Evolutionary conservation across 2,329 filamentous ascomycete species (phyloP).

Genomic region (Fusarium sp.): DNA sequence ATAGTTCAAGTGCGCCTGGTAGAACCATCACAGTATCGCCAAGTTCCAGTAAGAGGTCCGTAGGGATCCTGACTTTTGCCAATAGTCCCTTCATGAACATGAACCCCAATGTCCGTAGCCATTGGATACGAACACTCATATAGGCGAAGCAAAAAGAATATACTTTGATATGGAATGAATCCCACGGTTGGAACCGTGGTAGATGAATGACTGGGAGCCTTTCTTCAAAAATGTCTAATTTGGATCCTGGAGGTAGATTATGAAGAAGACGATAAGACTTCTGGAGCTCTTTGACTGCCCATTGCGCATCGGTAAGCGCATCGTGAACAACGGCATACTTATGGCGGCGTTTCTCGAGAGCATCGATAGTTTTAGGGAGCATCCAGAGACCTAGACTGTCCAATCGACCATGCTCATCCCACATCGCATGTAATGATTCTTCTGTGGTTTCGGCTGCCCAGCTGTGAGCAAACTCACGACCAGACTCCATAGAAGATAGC

Average conservation of each 20-base stretch:
- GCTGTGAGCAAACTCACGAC: too few relatives aligned
- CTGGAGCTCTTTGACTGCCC: background rate
- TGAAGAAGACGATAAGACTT: background rate
- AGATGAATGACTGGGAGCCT: background rate
- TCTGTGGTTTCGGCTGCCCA: background rate
- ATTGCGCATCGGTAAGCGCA: background rate
- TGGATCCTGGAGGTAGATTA: background rate
- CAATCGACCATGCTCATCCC: background rate
- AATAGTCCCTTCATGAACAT: background rate
- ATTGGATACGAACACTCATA: background rate
- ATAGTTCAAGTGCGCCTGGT: too few relatives aligned
- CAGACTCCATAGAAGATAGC: background rate
- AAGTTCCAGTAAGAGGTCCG: accelerated
- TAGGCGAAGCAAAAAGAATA: background rate
- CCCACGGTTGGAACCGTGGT: accelerated
- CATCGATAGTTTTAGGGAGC: background rate
- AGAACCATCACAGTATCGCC: background rate
- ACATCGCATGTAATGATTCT: background rate
- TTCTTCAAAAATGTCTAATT: background rate
- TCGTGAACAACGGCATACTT: background rate
- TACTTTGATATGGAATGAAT: accelerated
- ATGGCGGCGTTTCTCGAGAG: background rate
- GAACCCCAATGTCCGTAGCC: background rate
- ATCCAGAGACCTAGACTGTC: background rate
- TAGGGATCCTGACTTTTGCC: accelerated